A percentile compares a stretch with the other conserved stretches of the same genome.
Evolutionary conservation across 2,329 filamentous ascomycete species (phyloP).

Genomic region (Pestalotiopsis sp.): DNA sequence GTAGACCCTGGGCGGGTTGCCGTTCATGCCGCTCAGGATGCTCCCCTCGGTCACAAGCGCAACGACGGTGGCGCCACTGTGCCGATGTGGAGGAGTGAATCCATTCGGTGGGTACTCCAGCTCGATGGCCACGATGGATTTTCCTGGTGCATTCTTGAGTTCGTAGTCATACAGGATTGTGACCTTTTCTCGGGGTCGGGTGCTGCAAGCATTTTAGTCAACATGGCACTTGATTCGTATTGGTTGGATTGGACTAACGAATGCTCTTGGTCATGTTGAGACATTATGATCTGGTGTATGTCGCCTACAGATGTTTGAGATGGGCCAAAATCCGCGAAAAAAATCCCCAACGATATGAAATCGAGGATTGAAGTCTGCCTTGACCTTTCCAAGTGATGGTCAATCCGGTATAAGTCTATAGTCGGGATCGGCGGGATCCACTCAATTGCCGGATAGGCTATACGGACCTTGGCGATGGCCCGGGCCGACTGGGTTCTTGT

Average conservation of each 20-base stretch:
- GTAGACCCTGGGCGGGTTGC: neutral
- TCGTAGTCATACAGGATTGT: conserved; percentile 16
- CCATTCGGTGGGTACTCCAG: conserved; percentile 34
- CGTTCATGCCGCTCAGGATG: neutral
- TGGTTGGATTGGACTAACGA: neutral
- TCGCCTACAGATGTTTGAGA: no score
- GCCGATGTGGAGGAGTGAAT: neutral
- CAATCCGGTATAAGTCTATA: neutral
- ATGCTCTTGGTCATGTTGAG: neutral
- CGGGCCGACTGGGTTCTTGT: neutral
- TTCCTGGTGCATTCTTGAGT: conserved; percentile 40
- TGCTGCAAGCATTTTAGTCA: conserved; percentile 29
- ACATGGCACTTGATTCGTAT: neutral
- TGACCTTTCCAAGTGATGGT: neutral
- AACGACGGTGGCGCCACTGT: neutral
- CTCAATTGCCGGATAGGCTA: conserved; percentile 19
- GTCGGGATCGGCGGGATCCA: conserved; percentile 15
- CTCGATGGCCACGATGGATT: conserved; percentile 39
- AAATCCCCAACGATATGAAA: neutral
- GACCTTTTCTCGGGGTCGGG: conserved; percentile 28
- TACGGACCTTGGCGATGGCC: neutral
- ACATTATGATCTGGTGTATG: neutral
- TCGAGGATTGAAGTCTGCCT: neutral
- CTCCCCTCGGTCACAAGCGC: neutral
- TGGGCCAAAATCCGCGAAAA: neutral